phyloP scores from a whole-genome alignment of 305 asterid genomes.

The Rubia occidens region DNA sequence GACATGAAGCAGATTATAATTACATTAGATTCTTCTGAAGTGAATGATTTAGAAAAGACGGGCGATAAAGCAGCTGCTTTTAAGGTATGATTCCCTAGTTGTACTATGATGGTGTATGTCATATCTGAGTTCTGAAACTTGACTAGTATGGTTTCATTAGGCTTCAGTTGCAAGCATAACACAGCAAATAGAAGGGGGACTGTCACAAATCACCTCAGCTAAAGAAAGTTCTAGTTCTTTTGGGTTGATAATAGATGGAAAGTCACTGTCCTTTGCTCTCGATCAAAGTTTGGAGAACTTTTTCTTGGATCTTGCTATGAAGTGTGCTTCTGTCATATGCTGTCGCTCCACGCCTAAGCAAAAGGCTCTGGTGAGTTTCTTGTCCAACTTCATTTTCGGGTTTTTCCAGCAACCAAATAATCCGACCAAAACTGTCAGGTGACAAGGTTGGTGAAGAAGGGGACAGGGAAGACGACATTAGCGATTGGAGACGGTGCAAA shows the following conservation, averaged over 20 bases:
- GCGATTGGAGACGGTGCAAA: constrained; percentile 99
- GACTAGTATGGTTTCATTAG: constrained; percentile 30
- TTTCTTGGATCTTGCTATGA: constrained; percentile 69
- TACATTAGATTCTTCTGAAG: constrained; percentile 60
- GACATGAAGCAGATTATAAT: constrained; percentile 76
- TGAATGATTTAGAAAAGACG: constrained; percentile 47
- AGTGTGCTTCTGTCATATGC: constrained; percentile 82
- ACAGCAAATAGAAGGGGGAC: constrained; percentile 58
- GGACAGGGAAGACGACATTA: constrained; percentile 62
- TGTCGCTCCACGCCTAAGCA: constrained; percentile 97
- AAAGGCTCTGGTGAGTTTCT: constrained; percentile 80
- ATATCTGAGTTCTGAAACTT: constrained; percentile 12
- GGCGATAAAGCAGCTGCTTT: constrained; percentile 64
- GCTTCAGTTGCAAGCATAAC: constrained; percentile 56
- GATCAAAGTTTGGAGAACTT: constrained; percentile 43
- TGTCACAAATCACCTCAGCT: constrained; percentile 35
- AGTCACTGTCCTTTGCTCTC: constrained; percentile 60
- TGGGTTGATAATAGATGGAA: constrained; percentile 84
- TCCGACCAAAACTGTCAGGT: constrained; percentile 62
- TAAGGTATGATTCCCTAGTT: constrained; percentile 43
- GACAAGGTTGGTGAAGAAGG: constrained; percentile 81
- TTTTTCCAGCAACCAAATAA: constrained; percentile 26
- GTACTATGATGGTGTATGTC: constrained; percentile 3
- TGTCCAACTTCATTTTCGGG: constrained; percentile 13
- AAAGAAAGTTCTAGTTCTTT: constrained; percentile 41